Evolutionary conservation across 2,329 filamentous ascomycete genomes (phyloP).

Genomic region (Exophiala sp.): DNA sequence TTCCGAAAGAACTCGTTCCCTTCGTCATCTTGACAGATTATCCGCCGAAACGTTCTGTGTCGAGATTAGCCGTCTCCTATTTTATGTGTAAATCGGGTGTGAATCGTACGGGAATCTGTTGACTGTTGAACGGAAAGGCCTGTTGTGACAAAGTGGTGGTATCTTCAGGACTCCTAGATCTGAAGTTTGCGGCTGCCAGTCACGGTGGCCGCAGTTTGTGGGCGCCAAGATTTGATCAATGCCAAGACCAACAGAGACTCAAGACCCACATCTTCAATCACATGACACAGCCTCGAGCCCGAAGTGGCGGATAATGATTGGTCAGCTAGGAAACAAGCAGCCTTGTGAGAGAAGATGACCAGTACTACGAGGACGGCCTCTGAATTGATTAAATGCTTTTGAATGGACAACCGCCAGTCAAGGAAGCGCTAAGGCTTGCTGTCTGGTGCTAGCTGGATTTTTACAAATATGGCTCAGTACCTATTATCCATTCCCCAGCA

Average conservation of each 20-base stretch:
- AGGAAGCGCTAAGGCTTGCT: no score
- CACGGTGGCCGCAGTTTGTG: constrained; percentile 10
- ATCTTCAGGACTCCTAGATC: constrained; percentile 4
- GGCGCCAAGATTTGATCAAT: constrained; percentile 16
- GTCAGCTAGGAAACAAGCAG: neutral
- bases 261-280: neutral
- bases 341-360: neutral
- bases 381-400: no score
- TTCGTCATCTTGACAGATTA: constrained; percentile 43
- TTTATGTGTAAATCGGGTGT: neutral
- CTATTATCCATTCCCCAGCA: neutral
- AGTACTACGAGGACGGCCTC: no score
- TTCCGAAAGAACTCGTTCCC: constrained; percentile 66
- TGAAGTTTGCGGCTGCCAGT: neutral
- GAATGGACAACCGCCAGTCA: no score
- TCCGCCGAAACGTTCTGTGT: constrained; percentile 12
- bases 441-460: no score
- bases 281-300: constrained; percentile 9
- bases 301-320: neutral
- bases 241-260: constrained; percentile 9
- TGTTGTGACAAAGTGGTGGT: constrained; percentile 1
- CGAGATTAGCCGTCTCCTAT: constrained; percentile 7
- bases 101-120: constrained; percentile 16
- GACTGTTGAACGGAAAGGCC: constrained; percentile 7
- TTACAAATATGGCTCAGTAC: neutral